A percentile compares a stretch with the other conserved stretches of the same genome.
These are phyloP conservation scores for Colletotrichum cuscutae DNA, from an alignment of 2,329 filamentous ascomycete species.

Conservation along the genomic window DNA sequence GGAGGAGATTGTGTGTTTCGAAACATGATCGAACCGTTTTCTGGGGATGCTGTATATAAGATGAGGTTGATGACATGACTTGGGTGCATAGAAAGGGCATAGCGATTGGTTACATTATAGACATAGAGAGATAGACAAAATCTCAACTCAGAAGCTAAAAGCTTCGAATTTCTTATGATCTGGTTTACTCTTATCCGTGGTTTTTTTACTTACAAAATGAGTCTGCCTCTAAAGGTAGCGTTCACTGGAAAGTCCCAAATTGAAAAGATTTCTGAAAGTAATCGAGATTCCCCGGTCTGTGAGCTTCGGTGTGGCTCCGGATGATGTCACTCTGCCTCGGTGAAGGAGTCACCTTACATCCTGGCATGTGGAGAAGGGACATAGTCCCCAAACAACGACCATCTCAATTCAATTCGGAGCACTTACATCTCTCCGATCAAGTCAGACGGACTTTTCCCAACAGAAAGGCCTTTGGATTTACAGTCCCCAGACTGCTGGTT, in stretches of 20 bases:
- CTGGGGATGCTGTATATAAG: constrained; percentile 12
- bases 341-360: background rate
- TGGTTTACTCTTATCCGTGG: background rate
- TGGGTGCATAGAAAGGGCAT: constrained; percentile 24
- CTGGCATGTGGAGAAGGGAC: background rate
- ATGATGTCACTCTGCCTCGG: constrained; percentile 16
- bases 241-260: too few relatives aligned
- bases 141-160: background rate
- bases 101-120: constrained; percentile 32
- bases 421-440: background rate
- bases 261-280: background rate
- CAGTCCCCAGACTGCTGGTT: background rate
- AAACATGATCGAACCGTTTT: background rate
- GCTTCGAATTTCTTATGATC: background rate
- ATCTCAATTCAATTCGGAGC: background rate
- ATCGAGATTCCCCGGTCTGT: background rate
- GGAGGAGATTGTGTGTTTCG: too few relatives aligned
- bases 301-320: background rate
- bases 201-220: background rate
- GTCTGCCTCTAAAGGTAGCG: too few relatives aligned
- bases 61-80: constrained; percentile 27
- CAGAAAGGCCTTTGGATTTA: background rate
- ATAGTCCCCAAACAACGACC: background rate
- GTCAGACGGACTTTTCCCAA: background rate
- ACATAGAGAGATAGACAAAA: constrained; percentile 18